phyloP scores from a whole-genome alignment of 2,329 filamentous ascomycete genomes.

The Fusarium pseudoanthophilum region DNA sequence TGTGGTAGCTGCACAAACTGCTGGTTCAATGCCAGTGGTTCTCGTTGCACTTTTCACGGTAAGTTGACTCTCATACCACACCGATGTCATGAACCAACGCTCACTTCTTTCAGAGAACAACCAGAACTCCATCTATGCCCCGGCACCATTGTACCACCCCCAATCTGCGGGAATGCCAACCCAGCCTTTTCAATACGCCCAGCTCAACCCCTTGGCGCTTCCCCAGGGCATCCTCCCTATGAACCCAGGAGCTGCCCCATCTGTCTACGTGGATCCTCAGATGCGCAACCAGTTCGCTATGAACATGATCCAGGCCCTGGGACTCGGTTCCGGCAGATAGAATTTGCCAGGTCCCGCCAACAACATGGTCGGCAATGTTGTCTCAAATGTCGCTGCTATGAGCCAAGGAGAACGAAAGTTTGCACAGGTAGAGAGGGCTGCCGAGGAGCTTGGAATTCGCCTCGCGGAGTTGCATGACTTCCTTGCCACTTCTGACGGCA shows the following conservation, averaged over 20 bases:
- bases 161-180: conserved; percentile 14
- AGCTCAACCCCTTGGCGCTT: not conserved
- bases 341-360: conserved; percentile 34
- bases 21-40: conserved; percentile 71
- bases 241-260: not conserved
- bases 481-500: conserved; percentile 42
- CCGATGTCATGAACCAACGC: not conserved
- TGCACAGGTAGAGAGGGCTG: conserved; percentile 63
- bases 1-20: conserved; percentile 71
- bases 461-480: conserved; percentile 64
- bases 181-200: not conserved
- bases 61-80: conserved; percentile 39
- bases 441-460: conserved; percentile 64
- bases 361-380: conserved; percentile 51
- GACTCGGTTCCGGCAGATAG: conserved; percentile 53
- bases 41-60: conserved; percentile 70
- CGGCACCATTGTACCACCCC: conserved; percentile 1
- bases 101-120: conserved; percentile 35
- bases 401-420: conserved; percentile 59
- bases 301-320: conserved; percentile 5
- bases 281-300: conserved; percentile 40
- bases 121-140: conserved; percentile 24
- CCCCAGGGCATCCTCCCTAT: not conserved
- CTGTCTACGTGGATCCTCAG: conserved; percentile 1
- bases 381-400: conserved; percentile 57